Evolutionary conservation across 2,329 filamentous ascomycete species (phyloP), one percentile per base, ranked within the genome.

Genomic region (Ciborinia camelliae): DNA sequence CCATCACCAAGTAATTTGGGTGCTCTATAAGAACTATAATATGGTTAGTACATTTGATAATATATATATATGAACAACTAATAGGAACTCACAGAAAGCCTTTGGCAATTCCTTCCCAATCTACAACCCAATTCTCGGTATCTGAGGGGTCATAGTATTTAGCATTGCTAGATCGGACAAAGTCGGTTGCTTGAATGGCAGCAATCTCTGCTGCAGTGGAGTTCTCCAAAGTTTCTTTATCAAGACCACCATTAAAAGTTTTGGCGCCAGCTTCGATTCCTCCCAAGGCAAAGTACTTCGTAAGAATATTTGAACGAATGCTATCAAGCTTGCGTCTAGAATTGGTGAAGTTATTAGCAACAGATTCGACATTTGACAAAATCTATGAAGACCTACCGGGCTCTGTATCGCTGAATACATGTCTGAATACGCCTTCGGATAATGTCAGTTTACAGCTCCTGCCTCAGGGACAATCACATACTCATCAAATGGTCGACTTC

Each of bases 361-460:
- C 2, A 3, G 7, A 30, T 15, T 18, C 20, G 18, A 9, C n/a
- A 35, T 4, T 35, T 20, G 1, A 58, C 4, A 37, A 47, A 28
- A 23, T 37, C 1, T 58, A 26, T 35, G 20, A 47, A 37, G 43
- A 37, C n/a, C 41, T 58, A 58, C 55, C 41, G 55, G 47, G 85
- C 82, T 67, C 90, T 86, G 78, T 89, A 99, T 18, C 92, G 89
- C 69, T 92, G 87, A 63, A 98, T 90, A 54, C 91, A 95, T 32
- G 88, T 84, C 73, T 97, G 89, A 48, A 98, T 91, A 54, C 95
- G 91, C 64, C 89, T 73, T 50, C 18, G 20, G 9, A 45, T 12
- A 52, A 5, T 39, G 43, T 73, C 63, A 73, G 70, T 51, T 45
- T 18, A 43, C 39, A 41, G 7, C 39, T n/a, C 4, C 32, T 26